Conservation (phyloP, 345 rosid genomes). For the Lagerstroemia speciosa region DNA sequence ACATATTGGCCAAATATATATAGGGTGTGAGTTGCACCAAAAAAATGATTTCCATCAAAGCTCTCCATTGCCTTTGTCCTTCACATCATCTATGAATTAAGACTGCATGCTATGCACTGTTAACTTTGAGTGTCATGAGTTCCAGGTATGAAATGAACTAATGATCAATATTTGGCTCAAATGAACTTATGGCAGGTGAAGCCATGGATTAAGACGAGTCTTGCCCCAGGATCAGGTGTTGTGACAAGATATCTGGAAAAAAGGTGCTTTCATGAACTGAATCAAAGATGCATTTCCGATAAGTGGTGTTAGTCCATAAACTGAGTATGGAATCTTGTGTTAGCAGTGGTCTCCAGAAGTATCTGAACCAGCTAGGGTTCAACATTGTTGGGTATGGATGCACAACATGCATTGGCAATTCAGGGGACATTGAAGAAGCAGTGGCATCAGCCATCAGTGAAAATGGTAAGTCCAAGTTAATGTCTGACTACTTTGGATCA, state of each 20-base stretch:
- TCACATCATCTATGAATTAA: background rate
- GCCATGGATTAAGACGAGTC: conserved; percentile 88
- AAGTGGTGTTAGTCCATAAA: background rate
- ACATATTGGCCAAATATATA: too few species aligned
- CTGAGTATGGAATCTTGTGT: conserved; percentile 2
- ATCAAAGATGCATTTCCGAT: background rate
- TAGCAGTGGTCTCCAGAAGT: conserved; percentile 67
- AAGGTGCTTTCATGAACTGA: conserved; percentile 25
- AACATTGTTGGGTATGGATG: conserved; percentile 87
- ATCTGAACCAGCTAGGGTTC: conserved; percentile 75
- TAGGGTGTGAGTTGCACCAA: background rate
- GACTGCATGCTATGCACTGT: background rate
- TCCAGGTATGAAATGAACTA: background rate
- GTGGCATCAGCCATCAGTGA: conserved; percentile 76
- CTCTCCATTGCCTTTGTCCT: background rate
- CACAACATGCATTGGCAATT: conserved; percentile 92
- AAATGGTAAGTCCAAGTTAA: conserved; percentile 32
- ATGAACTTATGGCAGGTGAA: conserved; percentile 51
- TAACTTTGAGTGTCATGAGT: background rate
- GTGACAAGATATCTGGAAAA: conserved; percentile 77
- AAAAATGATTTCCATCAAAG: background rate
- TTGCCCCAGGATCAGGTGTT: conserved; percentile 96
- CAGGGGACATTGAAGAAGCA: conserved; percentile 77
- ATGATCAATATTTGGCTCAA: background rate
- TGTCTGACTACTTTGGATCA: background rate